Base-by-base conservation (phyloP, 495 filamentous ascomycete genomes). In the Paragyromitra xinjiangensis region DNA sequence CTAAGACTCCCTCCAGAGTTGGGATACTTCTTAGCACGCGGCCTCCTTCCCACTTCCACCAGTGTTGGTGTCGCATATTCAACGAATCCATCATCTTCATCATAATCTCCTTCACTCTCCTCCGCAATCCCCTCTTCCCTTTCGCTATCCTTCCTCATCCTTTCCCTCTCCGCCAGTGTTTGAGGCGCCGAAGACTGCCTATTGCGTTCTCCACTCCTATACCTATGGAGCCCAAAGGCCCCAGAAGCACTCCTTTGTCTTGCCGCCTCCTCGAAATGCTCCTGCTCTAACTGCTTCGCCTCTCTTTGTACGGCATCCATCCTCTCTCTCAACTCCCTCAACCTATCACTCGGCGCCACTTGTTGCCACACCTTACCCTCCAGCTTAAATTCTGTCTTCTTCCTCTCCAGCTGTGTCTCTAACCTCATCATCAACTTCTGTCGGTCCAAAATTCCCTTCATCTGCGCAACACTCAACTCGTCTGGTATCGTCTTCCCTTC, bases 361-460 rank as follows among this genome's bases (percentile, higher is more conserved):
- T 94, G 92, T 65, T 93, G 91, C 93, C 95, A 97, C 22, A 94
- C 91, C 84, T 93, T 94, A 77, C 95, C 95, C 83, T 98, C 95
- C 19, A 99, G 90, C 86, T 98, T 97, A 85, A 94, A 97, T 83
- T 98, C 94, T 4, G 95, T 98, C 87, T 99, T 99, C 77, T 97
- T 95, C 58, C 96, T 86, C 84, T 98, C 95, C 19, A 99, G 88
- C 83, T 98, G 95, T 85, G 91, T 94, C 83, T 97, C 95, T 53
- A 99, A 88, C 37, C 94, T 89, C 78, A 92, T 91, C 91, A 99
- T 95, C 70, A 99, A 89, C 82, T 86, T 91, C 77, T 98, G 93
- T 6, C 95, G 90, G 81, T 98, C 94, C 69, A 99, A 85, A 71
- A 99, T 98, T 67, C 95, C 95, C 81, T 92, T 88, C 92, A 95